Base-by-base conservation (phyloP, 768 basidiomycete genomes). In the Lepiota venenata region DNA sequence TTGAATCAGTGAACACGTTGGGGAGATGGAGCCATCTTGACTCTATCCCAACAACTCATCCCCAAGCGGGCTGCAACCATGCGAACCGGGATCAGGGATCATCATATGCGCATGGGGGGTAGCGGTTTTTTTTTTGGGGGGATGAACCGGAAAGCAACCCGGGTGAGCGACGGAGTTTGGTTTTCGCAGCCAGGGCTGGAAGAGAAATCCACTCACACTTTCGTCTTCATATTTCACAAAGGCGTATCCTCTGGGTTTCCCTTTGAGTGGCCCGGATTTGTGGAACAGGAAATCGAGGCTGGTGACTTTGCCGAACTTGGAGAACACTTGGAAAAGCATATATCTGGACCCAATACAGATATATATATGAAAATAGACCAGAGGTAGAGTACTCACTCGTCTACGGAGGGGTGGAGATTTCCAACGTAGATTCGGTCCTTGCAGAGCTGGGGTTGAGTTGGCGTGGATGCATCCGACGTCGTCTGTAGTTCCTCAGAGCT, bases 221-320 rank as follows among this genome's bases (percentile, higher is more conserved):
- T 85, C 78, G 41, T 80, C 80, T 27, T 77, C 77, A 63, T 85
- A 98, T 71, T 98, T 92, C 32, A 99, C 71, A 61, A 98, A 99
- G 0, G 94, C 95, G 69, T 96, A 98, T 4, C 97, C 96, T 11
- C 95, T 78, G 0, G 97, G 95, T 67, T 91, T 97, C 15, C 97
- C 97, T 66, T 87, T 94, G 63, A 86, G 70, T 11, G 84, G 78
- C 0, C 96, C 97, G 0, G 88, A 75, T 71, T 96, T 98, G 77
- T 99, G 95, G 65, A 98, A 98, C 58, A 98, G 78, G 68, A 85
- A 98, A 69, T 99, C 97, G 48, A 98, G 80, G 60, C 93, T 92
- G 18, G 92, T 81, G 56, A 98, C 81, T 70, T 92, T 93, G 51
- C 97, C 97, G 67, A 86, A 94, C 71, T 89, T 94, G 29, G 88